These are phyloP conservation scores for Spongiforma sp. DNA, from an alignment of 1,284 basidiomycete genomes.

Conservation along the genomic window DNA sequence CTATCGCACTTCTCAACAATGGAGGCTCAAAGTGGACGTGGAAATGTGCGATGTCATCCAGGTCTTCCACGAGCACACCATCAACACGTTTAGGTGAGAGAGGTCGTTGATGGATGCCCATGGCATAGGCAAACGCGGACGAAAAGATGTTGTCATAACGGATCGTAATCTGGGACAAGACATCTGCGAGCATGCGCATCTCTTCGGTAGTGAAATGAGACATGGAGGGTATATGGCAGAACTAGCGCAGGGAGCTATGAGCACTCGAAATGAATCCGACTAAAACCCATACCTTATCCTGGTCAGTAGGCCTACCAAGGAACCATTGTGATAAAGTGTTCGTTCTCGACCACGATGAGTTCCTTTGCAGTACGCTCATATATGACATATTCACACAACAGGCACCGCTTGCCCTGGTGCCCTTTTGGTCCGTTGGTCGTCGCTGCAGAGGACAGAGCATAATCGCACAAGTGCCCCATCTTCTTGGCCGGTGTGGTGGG, in stretches of 20 bases:
- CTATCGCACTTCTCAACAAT: constrained; percentile 79
- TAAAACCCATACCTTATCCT: constrained; percentile 45
- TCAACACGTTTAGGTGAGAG: constrained; percentile 45
- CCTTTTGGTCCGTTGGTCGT: constrained; percentile 59
- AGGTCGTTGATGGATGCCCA: constrained; percentile 91
- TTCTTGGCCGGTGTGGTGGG: constrained; percentile 77
- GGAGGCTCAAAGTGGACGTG: constrained; percentile 94
- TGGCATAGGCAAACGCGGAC: constrained; percentile 95
- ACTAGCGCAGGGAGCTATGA: constrained; percentile 50
- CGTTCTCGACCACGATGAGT: constrained; percentile 77
- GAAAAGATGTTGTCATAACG: constrained; percentile 88
- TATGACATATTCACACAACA: constrained; percentile 87
- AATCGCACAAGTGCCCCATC: constrained; percentile 62
- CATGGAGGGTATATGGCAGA: constrained; percentile 77
- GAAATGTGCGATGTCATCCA: constrained; percentile 76
- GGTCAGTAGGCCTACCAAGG: constrained; percentile 99
- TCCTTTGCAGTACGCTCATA: constrained; percentile 66
- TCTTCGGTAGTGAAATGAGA: constrained; percentile 66
- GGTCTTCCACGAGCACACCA: constrained; percentile 39
- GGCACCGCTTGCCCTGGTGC: constrained; percentile 64
- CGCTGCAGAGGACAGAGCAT: constrained; percentile 46
- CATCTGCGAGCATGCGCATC: constrained; percentile 65
- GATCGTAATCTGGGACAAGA: constrained; percentile 69
- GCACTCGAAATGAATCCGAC: not conserved
- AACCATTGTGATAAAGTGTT: constrained; percentile 87